Percentiles rank a stretch among this genome's conserved stretches.
These are phyloP conservation scores for Cryptococcus sp. DNA, from an alignment of 1,284 basidiomycete species.

Conservation along the genomic window DNA sequence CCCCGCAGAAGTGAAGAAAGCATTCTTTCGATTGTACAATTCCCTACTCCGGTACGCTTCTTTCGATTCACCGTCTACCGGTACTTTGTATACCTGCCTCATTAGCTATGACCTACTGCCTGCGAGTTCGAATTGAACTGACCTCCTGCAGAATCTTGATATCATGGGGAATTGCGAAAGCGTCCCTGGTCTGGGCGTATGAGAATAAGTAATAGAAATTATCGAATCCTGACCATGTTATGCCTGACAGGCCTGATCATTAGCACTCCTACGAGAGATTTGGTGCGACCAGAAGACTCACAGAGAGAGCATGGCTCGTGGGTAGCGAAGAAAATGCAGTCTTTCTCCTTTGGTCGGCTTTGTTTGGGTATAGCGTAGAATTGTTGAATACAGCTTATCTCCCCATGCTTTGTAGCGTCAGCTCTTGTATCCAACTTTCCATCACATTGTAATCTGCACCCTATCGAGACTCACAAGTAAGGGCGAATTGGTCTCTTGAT, in stretches of 20 bases:
- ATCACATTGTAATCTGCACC: neutral
- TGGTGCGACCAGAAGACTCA: constrained; percentile 7
- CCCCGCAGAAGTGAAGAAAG: constrained; percentile 21
- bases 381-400: constrained; percentile 28
- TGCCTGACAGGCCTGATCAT: constrained; percentile 24
- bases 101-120: neutral
- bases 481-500: constrained; percentile 23
- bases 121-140: neutral
- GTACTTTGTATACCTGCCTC: constrained; percentile 26
- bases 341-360: constrained; percentile 14
- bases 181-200: constrained; percentile 26
- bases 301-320: constrained; percentile 35
- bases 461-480: constrained; percentile 15
- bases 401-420: constrained; percentile 20
- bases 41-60: constrained; percentile 12
- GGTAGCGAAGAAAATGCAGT: constrained; percentile 32
- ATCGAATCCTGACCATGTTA: constrained; percentile 34
- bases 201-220: constrained; percentile 30
- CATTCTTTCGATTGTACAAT: constrained; percentile 26
- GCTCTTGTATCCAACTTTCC: neutral
- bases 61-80: constrained; percentile 8
- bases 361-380: constrained; percentile 20
- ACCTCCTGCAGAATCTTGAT: constrained; percentile 29
- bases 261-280: neutral
- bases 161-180: constrained; percentile 31